Evolutionary conservation across 1,139 yeast genomes (phyloP), one percentile per base, ranked within the genome.

Genomic region (Pichia sp.): DNA sequence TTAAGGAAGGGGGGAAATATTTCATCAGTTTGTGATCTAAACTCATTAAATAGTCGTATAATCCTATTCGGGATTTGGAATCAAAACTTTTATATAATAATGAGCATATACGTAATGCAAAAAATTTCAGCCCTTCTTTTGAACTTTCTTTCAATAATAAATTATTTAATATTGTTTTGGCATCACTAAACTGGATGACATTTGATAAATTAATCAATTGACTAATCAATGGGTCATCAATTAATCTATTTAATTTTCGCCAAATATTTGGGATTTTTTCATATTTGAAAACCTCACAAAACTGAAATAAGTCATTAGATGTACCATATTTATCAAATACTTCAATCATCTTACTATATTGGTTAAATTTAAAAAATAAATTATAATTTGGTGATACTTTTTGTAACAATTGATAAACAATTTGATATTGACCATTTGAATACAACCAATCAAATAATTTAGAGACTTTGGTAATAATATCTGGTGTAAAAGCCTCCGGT

Each of bases 371-470:
- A 24, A 50, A 48, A 28, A 43, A 48, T 7, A 40, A 9, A 21
- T 40, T 31, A 20, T 40, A 37, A 31, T 41, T 38, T 3, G 40
- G 37, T 16, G 38, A 20, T 2, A 49, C 15, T 14, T 31, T 32
- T 5, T 35, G 19, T 8, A 49, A 18, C 18, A 49, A 27, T 22
- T 43, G 26, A 36, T 41, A 47, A 15, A 43, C 45, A 7, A 41
- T 13, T 5, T 37, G 23, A 22, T 33, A 43, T 18, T 46, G 38
- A 27, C 33, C 42, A 22, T 48, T 49, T 6, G 45, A 13, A 29
- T 39, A 50, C 6, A 52, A 18, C 51, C 50, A 49, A 14, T 43
- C 38, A 29, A 50, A 50, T 4, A 40, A 14, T 20, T 36, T 41
- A 4, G 41, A 39, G 10, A 46, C 50, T 31, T 36, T 34, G 5